Evolutionary conservation across 495 filamentous ascomycete species (phyloP).

Genomic region (Xanthoparmelia taractica): DNA sequence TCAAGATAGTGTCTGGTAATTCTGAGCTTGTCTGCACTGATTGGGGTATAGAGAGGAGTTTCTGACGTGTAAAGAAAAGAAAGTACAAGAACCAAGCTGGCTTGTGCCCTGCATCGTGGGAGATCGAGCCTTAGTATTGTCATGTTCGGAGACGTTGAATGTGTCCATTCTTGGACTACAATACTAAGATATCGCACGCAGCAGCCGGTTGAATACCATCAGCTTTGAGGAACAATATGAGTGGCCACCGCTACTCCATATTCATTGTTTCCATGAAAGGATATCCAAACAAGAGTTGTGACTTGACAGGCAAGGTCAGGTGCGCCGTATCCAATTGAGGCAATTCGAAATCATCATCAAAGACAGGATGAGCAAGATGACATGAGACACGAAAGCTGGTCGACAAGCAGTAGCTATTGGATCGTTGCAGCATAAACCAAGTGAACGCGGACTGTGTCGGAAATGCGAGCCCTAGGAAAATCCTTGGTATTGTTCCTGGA

Average conservation of each 20-base stretch:
- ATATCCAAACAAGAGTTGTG: not conserved
- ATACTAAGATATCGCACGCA: constrained; percentile 6
- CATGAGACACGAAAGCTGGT: not conserved
- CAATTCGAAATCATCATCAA: not conserved
- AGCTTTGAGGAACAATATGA: not conserved
- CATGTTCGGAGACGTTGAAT: constrained; percentile 2
- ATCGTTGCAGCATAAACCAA: not conserved
- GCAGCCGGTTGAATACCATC: not conserved
- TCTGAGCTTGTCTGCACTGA: not conserved
- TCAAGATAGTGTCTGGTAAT: not conserved
- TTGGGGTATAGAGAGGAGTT: not conserved
- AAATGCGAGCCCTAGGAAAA: not conserved
- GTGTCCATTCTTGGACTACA: constrained; percentile 6
- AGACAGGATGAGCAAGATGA: not conserved
- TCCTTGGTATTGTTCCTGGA: constrained; percentile 22
- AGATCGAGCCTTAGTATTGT: constrained; percentile 15
- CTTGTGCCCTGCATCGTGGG: not conserved
- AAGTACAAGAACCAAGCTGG: not conserved
- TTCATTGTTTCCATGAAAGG: not conserved
- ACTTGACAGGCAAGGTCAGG: constrained; percentile 1
- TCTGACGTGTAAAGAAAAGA: not conserved
- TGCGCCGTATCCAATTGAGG: not conserved
- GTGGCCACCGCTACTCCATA: not conserved
- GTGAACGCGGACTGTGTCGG: not conserved
- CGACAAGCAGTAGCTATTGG: not conserved